phyloP scores from a whole-genome alignment of 352 stramenopile species.

The Phytophthora vignae region DNA sequence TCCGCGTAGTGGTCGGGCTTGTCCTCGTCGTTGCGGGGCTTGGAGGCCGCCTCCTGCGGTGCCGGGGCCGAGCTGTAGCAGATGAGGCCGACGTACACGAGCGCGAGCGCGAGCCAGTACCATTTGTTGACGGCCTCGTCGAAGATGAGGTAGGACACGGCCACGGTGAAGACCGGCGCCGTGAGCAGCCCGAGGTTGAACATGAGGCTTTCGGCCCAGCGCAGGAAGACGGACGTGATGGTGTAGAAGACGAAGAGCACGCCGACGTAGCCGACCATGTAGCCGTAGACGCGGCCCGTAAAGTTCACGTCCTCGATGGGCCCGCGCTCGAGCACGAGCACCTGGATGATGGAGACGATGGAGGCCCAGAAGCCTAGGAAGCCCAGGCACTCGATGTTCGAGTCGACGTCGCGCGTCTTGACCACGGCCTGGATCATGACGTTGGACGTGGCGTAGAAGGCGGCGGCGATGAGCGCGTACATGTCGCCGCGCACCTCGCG shows the following conservation, averaged over 20 bases:
- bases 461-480: slow-evolving; percentile 67
- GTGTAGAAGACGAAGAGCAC: slow-evolving; percentile 73
- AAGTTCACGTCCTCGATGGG: slow-evolving; percentile 58
- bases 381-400: slow-evolving; percentile 66
- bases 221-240: slow-evolving; percentile 65
- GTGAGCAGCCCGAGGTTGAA: slow-evolving; percentile 77
- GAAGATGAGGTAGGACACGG: slow-evolving; percentile 67
- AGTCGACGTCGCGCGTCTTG: slow-evolving; percentile 60
- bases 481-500: slow-evolving; percentile 61
- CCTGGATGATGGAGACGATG: slow-evolving; percentile 62
- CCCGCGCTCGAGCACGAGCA: slow-evolving; percentile 53
- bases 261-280: slow-evolving; percentile 64
- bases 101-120: slow-evolving; percentile 67
- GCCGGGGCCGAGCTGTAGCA: slow-evolving; percentile 56
- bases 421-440: slow-evolving; percentile 79
- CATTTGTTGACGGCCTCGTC: slow-evolving; percentile 62
- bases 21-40: slow-evolving; percentile 4
- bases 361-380: slow-evolving; percentile 64
- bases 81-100: slow-evolving; percentile 66
- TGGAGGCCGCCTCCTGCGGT: slow-evolving; percentile 31
- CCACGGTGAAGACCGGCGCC: slow-evolving; percentile 63
- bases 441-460: slow-evolving; percentile 73
- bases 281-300: slow-evolving; percentile 58
- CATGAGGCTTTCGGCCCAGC: slow-evolving; percentile 68
- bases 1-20: slow-evolving; percentile 32